Evolutionary conservation across 176 grass and related monocot species (phyloP).

Genomic region (bread wheat (Triticum aestivum)): IWGSC_CS_RefSeq_v2.1 NC_057798.1:804900443-804900942

Average conservation of each 20-base stretch:
- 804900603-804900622: not conserved
- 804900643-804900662: conserved; percentile 1
- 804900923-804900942: not conserved
- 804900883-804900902: conserved; percentile 18
- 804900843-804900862: conserved; percentile 19
- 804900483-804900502: not conserved
- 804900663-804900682: not conserved
- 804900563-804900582: not conserved
- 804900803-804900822: conserved; percentile 12
- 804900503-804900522: not conserved
- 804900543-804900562: conserved; percentile 3
- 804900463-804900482: not conserved
- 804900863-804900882: not conserved
- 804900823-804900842: conserved; percentile 24
- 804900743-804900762: conserved; percentile 50
- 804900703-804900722: conserved; percentile 2
- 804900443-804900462: not conserved
- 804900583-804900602: not conserved
- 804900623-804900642: not conserved
- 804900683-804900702: conserved; percentile 22
- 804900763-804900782: conserved; percentile 29
- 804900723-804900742: conserved; percentile 44
- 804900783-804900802: conserved; percentile 31
- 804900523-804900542: not conserved
- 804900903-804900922: conserved; percentile 13